These are phyloP conservation scores for Adansonia madagascariensis DNA, from an alignment of 441 rosid genomes.

Conservation along the genomic window DNA sequence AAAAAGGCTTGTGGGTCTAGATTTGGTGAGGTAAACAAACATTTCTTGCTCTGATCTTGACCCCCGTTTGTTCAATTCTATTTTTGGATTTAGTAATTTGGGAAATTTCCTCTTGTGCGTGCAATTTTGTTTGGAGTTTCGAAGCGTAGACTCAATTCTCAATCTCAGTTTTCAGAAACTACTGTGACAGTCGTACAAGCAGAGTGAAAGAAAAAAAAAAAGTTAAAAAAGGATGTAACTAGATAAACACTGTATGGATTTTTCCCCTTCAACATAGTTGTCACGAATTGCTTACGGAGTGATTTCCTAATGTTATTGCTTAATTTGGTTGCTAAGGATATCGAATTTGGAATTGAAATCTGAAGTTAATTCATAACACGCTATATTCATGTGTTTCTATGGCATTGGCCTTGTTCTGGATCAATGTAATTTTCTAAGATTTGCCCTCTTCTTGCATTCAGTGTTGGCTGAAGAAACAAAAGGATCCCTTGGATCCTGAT, in stretches of 20 bases:
- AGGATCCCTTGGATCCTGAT: conserved; percentile 70
- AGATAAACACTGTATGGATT: not conserved
- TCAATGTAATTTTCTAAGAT: not conserved
- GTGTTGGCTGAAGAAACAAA: conserved; percentile 99
- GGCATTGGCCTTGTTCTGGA: not conserved
- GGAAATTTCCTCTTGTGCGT: not conserved
- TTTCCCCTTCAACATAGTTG: not conserved
- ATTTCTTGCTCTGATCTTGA: not conserved
- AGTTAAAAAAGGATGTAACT: not conserved
- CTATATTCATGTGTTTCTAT: conserved; percentile 1
- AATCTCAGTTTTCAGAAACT: not conserved
- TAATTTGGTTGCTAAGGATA: not conserved
- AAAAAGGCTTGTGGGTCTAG: conserved; percentile 40
- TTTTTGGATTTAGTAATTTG: not conserved
- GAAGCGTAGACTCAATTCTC: not conserved
- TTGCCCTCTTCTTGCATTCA: conserved; percentile 28
- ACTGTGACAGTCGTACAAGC: not conserved
- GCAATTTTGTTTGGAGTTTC: conserved; percentile 82
- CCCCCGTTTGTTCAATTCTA: not conserved
- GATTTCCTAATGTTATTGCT: not conserved
- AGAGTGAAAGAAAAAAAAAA: not conserved
- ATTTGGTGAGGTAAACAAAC: conserved; percentile 47
- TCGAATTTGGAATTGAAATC: conserved; percentile 1
- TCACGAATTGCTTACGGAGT: not conserved
- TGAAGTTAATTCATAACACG: not conserved